Base-by-base conservation (phyloP, 805 yeast genomes). In the Candida chilensis region DNA sequence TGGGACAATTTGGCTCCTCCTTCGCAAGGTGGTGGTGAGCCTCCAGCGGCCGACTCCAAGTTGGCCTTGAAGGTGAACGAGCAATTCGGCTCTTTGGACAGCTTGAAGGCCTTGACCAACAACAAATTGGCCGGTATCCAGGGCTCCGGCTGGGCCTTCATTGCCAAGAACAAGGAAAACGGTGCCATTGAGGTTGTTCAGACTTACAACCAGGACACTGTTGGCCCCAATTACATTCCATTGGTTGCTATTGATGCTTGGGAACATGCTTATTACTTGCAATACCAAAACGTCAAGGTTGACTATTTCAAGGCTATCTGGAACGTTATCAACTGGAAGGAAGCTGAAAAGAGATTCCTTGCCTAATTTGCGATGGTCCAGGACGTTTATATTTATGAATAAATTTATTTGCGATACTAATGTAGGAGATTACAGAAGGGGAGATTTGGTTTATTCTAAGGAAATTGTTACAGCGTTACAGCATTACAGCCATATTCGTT, bases 181-280 rank as follows among this genome's bases (percentile, higher is more conserved):
- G 84, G 82, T 43, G 73, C 78, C 29, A 54, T 86, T 44, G 94
- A 83, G 40, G 80, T 86, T 33, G 79, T 84, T 33, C 82, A 83
- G 54, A 81, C 84, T 42, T 65, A 74, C 43, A 86, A 86, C 68
- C 96, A 86, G 62, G 95, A 86, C 59, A 82, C 92, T 12, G 86
- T 82, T 24, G 64, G 76, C 29, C 83, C 84, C 29, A 53, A 72
- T 7, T 67, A 74, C 53, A 63, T 71, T 28, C 94, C 95, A 27
- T 60, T 87, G 47, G 70, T 87, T 33, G 95, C 95, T 32, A 82
- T 86, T 51, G 96, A 86, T 47, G 94, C 95, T 37, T 86, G 96
- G 96, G 96, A 86, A 61, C 96, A 86, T 52, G 95, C 96, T 32
- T 86, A 86, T 70, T 86, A 86, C 71, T 69, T 87, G 59, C 95